Evolutionary conservation across 805 yeast species (phyloP).

Genomic region (Metschnikowia picachoensis): DNA sequence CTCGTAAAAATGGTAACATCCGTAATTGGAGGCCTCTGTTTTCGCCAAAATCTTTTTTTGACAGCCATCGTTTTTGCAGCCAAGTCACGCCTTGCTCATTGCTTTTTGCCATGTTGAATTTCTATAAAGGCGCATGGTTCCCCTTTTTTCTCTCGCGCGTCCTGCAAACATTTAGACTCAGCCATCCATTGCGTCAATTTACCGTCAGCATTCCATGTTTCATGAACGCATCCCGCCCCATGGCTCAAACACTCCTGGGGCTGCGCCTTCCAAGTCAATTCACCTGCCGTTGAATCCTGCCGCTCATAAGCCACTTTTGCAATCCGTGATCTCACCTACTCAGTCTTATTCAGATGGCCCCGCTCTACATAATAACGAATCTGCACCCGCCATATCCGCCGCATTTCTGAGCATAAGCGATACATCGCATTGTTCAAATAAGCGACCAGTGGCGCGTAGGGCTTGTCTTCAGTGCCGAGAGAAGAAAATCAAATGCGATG

Average conservation of each 20-base stretch:
- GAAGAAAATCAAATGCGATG: slow-evolving; percentile 64
- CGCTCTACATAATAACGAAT: not conserved
- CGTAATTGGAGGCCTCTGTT: no score
- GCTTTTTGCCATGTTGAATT: not conserved
- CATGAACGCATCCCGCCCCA: not conserved
- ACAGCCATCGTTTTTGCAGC: slow-evolving; percentile 1
- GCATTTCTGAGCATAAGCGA: not conserved
- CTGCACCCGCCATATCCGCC: not conserved
- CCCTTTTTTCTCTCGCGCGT: not conserved
- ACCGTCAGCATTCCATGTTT: not conserved
- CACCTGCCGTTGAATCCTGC: not conserved
- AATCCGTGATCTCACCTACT: no score
- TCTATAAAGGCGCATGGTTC: not conserved
- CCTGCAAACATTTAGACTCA: not conserved
- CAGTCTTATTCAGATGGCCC: no score
- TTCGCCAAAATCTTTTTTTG: no score
- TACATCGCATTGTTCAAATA: not conserved
- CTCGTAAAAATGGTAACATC: no score
- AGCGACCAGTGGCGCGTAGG: slow-evolving; percentile 51
- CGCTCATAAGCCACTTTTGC: no score
- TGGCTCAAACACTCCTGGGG: not conserved
- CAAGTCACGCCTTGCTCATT: not conserved
- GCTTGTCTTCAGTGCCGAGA: slow-evolving; percentile 65
- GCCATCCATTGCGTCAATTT: not conserved
- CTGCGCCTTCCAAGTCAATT: not conserved